These are phyloP conservation scores for Pestalotiopsis sp. DNA, from an alignment of 2,329 filamentous ascomycete species.

Conservation along the genomic window DNA sequence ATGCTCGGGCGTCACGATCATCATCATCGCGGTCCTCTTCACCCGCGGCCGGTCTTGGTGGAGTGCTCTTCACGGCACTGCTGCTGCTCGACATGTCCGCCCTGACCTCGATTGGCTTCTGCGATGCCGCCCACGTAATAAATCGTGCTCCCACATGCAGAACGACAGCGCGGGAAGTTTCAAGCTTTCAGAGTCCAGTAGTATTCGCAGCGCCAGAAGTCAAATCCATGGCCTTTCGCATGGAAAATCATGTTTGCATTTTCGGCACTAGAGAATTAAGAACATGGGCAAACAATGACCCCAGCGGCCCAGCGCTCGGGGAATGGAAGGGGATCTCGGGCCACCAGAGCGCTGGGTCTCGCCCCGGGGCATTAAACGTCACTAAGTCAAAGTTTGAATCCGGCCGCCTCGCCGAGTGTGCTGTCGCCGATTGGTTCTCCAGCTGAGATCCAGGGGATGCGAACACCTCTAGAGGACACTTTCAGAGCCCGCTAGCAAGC, in stretches of 20 bases:
- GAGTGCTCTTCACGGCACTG: slow-evolving; percentile 1
- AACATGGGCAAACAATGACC: neutral
- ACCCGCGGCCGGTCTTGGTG: neutral
- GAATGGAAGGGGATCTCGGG: neutral
- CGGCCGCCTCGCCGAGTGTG: neutral
- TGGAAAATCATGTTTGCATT: neutral
- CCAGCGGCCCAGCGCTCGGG: neutral
- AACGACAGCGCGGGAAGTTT: neutral
- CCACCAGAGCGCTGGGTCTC: neutral
- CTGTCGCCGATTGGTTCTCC: neutral
- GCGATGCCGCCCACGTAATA: neutral
- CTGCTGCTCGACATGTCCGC: slow-evolving; percentile 4
- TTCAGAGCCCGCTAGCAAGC: neutral
- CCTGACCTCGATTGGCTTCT: neutral
- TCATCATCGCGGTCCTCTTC: neutral
- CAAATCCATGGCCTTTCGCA: neutral
- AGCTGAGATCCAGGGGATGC: neutral
- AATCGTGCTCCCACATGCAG: neutral
- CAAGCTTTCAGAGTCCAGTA: neutral
- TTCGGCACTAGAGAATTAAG: neutral
- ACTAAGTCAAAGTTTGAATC: neutral
- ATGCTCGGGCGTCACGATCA: neutral
- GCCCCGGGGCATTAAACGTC: neutral
- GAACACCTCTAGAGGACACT: neutral
- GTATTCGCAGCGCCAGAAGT: neutral